A percentile compares a stretch with the other conserved stretches of the same genome.
Conservation (phyloP, 371 early-diverging fungal genomes). For the Mortierella sp. region DNA sequence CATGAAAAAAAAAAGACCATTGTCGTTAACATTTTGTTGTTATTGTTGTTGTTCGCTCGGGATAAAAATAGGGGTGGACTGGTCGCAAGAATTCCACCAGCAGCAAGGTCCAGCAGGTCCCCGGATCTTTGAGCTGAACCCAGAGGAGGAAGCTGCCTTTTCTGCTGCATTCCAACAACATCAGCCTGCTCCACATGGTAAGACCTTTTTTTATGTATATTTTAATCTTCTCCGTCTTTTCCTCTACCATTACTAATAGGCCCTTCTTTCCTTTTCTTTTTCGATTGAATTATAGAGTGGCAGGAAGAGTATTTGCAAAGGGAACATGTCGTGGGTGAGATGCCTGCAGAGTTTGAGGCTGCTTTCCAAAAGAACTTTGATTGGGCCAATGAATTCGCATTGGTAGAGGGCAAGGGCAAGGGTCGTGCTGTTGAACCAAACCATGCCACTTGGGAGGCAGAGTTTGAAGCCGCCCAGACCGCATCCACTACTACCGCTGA, state of each 20-base stretch:
- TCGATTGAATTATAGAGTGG: slow-evolving; percentile 56
- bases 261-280: slow-evolving; percentile 36
- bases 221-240: not conserved
- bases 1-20: not conserved
- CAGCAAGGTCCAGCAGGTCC: slow-evolving; percentile 53
- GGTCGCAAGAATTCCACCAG: slow-evolving; percentile 65
- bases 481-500: slow-evolving; percentile 51
- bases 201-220: not conserved
- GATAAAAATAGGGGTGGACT: slow-evolving; percentile 52
- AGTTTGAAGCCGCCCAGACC: slow-evolving; percentile 66
- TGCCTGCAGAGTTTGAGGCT: slow-evolving; percentile 70
- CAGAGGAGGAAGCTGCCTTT: slow-evolving; percentile 69
- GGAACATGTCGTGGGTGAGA: slow-evolving; percentile 61
- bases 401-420: slow-evolving; percentile 65
- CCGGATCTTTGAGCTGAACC: slow-evolving; percentile 64
- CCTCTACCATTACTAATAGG: slow-evolving; percentile 46
- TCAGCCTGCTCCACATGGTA: slow-evolving; percentile 48
- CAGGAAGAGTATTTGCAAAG: slow-evolving; percentile 69
- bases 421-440: slow-evolving; percentile 56
- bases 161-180: slow-evolving; percentile 68
- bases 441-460: slow-evolving; percentile 72
- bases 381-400: slow-evolving; percentile 68
- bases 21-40: too few relatives aligned
- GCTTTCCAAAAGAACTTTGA: slow-evolving; percentile 74
- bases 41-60: not conserved